phyloP scores from a whole-genome alignment of 768 basidiomycete genomes.

The Pisolithus albus region DNA sequence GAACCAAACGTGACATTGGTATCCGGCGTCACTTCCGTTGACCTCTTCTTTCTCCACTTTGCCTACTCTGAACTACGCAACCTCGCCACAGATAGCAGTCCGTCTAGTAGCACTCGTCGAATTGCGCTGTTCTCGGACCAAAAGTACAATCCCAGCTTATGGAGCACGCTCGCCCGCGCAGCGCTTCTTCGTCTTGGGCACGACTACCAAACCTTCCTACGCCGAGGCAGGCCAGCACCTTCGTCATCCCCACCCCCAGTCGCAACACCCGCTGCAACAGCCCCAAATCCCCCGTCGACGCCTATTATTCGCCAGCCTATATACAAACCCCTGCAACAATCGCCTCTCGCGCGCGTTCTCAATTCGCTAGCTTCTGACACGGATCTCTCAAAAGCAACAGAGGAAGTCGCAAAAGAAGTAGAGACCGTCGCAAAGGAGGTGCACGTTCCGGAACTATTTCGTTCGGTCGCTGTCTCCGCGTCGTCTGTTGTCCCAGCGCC shows the following conservation, averaged over 20 bases:
- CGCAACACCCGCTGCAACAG: slow-evolving; percentile 18
- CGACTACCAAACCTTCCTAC: slow-evolving; percentile 63
- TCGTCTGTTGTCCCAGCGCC: slow-evolving; percentile 12
- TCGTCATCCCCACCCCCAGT: slow-evolving; percentile 13
- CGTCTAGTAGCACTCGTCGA: slow-evolving; percentile 38
- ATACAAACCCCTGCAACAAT: slow-evolving; percentile 35
- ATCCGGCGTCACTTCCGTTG: slow-evolving; percentile 54
- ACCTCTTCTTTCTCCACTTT: slow-evolving; percentile 49
- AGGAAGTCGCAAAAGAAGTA: slow-evolving; percentile 36
- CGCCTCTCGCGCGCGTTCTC: slow-evolving; percentile 48
- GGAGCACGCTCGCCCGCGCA: slow-evolving; percentile 54
- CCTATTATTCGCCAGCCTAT: slow-evolving; percentile 35
- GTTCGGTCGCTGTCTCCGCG: slow-evolving; percentile 25
- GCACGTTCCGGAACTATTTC: slow-evolving; percentile 46
- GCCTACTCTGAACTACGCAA: slow-evolving; percentile 59
- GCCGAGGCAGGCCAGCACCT: slow-evolving; percentile 43
- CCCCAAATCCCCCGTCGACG: slow-evolving; percentile 25
- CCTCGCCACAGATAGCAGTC: slow-evolving; percentile 39
- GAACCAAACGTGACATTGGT: slow-evolving; percentile 53
- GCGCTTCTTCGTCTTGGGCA: slow-evolving; percentile 53
- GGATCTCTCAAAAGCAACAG: slow-evolving; percentile 44
- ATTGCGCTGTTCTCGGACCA: slow-evolving; percentile 61
- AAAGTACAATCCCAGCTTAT: slow-evolving; percentile 56
- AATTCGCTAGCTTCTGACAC: slow-evolving; percentile 57
- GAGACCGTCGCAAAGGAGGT: slow-evolving; percentile 12